These are phyloP conservation scores for Digitaria exilis DNA, from an alignment of 202 grass and related monocot species.

Conservation along the genomic window DNA sequence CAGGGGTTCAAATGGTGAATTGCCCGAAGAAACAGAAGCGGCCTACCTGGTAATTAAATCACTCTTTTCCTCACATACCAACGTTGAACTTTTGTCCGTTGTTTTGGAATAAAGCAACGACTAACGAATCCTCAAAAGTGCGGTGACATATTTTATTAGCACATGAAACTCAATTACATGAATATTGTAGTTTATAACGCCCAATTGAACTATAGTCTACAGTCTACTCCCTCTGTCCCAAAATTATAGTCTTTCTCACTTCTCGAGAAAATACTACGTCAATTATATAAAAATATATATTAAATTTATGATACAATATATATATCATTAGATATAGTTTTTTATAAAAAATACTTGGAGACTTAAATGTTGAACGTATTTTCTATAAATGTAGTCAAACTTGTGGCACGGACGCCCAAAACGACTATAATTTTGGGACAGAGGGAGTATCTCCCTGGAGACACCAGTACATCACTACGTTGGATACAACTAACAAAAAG, in stretches of 20 bases:
- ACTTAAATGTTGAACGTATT: no score
- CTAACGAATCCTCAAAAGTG: background rate
- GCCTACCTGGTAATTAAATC: constrained; percentile 75
- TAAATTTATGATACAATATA: no score
- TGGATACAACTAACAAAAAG: background rate
- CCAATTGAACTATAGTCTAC: background rate
- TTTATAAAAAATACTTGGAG: no score
- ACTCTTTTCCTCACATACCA: background rate
- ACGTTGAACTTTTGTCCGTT: background rate
- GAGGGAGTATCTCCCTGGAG: background rate
- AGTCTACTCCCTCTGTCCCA: no score
- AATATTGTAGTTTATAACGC: background rate
- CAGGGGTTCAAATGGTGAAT: constrained; percentile 85
- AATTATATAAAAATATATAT: no score
- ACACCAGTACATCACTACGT: background rate
- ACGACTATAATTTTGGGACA: no score
- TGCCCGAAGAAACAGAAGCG: constrained; percentile 77
- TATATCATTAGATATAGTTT: no score
- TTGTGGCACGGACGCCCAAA: no score
- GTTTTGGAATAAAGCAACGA: background rate
- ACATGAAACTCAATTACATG: background rate
- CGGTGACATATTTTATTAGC: background rate
- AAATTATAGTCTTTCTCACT: no score
- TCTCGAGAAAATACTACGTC: no score
- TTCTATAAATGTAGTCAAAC: no score